A percentile compares a stretch with the other conserved stretches of the same genome.
Conservation (phyloP, 2,329 filamentous ascomycete genomes). For the Aspergillus viridinutans region DNA sequence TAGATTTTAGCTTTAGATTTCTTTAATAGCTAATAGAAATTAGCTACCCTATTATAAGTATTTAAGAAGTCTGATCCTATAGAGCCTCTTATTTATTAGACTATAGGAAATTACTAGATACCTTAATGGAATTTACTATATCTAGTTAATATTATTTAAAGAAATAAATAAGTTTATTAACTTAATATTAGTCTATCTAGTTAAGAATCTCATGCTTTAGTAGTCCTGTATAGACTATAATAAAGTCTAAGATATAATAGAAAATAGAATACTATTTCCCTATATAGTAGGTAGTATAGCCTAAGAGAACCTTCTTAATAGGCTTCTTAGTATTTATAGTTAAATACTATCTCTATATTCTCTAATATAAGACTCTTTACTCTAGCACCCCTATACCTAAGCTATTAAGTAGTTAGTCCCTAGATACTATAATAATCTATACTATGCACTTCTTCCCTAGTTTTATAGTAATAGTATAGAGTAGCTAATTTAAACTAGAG, state of each 20-base stretch:
- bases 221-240: background rate
- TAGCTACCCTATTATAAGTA: background rate
- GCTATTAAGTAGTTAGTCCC: background rate
- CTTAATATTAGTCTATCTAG: background rate
- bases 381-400: slow-evolving; percentile 1
- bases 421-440: background rate
- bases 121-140: background rate
- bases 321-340: background rate
- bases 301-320: background rate
- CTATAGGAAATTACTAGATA: background rate
- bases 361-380: background rate
- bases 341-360: slow-evolving; percentile 1
- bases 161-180: background rate
- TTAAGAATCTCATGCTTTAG: slow-evolving; percentile 1
- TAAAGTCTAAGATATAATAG: background rate
- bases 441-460: background rate
- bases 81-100: background rate
- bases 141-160: background rate
- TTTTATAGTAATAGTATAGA: background rate
- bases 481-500: background rate
- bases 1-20: slow-evolving; percentile 1
- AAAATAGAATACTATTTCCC: background rate
- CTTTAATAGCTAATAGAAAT: background rate
- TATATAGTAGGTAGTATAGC: background rate
- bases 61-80: background rate